A percentile compares a stretch with the other conserved stretches of the same genome.
These are phyloP conservation scores for Mallotus japonicus DNA, from an alignment of 441 rosid genomes.

Conservation along the genomic window DNA sequence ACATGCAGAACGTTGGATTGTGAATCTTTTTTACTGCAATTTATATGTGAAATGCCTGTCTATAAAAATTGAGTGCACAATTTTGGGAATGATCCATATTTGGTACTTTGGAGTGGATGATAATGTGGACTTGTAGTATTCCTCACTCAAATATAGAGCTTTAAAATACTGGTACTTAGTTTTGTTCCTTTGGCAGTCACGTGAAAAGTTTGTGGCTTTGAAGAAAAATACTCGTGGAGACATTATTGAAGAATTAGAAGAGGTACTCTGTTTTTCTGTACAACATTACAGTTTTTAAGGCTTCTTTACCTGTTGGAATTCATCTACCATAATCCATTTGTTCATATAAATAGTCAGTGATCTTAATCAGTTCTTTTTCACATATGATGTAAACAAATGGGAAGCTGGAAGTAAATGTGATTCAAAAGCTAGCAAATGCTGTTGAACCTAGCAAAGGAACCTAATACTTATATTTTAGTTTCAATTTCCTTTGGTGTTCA, in stretches of 20 bases:
- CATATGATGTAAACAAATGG: background rate
- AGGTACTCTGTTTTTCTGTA: conserved; percentile 45
- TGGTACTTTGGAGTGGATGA: background rate
- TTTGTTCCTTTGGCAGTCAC: conserved; percentile 51
- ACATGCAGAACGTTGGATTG: background rate
- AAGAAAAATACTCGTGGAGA: conserved; percentile 80
- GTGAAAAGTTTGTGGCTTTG: conserved; percentile 82
- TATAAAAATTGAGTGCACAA: background rate
- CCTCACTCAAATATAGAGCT: background rate
- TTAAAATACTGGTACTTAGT: conserved; percentile 2
- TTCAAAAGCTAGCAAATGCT: background rate
- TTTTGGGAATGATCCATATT: background rate
- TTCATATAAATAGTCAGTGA: background rate
- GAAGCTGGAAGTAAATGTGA: background rate
- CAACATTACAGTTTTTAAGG: background rate
- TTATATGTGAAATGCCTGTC: background rate
- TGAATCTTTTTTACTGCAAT: background rate
- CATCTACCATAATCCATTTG: background rate
- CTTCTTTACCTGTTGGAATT: background rate
- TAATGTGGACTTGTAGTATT: background rate
- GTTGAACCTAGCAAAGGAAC: background rate
- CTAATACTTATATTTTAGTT: background rate
- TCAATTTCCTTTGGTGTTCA: background rate
- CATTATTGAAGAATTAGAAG: conserved; percentile 80
- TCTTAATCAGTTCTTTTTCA: background rate